Conservation (phyloP, 176 grass and related monocot genomes). For the Melocanna baccifera region DNA sequence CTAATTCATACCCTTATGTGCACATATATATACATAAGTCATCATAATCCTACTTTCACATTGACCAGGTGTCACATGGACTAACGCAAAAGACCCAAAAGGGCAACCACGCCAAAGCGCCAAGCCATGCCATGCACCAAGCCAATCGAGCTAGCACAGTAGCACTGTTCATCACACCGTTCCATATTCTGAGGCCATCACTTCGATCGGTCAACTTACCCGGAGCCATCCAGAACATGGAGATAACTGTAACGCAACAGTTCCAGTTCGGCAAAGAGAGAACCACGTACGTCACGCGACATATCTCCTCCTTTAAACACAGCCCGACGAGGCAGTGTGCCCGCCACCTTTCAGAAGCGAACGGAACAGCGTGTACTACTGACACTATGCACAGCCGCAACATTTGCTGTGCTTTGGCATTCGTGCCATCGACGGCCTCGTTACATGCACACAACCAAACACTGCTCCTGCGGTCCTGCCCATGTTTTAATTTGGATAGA, state of each 20-base stretch:
- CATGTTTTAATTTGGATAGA: not conserved
- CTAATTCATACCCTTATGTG: no score
- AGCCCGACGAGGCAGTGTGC: not conserved
- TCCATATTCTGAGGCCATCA: not conserved
- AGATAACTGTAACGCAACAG: not conserved
- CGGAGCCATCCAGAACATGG: not conserved
- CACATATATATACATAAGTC: no score
- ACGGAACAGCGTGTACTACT: not conserved
- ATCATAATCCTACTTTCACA: no score
- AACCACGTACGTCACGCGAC: not conserved
- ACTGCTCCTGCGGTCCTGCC: not conserved
- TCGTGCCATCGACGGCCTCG: not conserved
- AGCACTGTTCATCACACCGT: not conserved
- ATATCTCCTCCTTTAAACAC: not conserved
- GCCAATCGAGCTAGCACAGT: not conserved
- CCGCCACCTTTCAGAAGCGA: not conserved
- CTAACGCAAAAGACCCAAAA: no score
- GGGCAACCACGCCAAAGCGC: no score
- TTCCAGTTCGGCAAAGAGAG: not conserved
- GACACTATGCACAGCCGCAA: not conserved
- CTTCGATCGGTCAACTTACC: not conserved
- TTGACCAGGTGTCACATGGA: no score
- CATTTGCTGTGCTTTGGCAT: not conserved
- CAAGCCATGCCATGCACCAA: no score
- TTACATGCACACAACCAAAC: not conserved